Conservation (phyloP, 306 rosid species). For the Lathyrus sativus region DNA sequence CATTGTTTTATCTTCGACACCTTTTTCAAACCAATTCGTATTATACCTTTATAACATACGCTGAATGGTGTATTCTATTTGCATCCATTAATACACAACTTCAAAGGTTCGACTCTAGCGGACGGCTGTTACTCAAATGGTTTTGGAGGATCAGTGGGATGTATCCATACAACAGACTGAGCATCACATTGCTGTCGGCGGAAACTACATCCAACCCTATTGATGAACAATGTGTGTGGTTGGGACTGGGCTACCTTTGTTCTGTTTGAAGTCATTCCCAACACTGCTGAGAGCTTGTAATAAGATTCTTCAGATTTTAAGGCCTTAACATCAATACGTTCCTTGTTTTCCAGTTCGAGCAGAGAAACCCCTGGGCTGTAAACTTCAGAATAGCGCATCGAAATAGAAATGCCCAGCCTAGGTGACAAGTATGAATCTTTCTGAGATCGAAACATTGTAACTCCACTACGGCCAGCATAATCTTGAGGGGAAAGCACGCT, state of each 20-base stretch:
- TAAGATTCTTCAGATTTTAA: no score
- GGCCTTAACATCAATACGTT: conserved; percentile 86
- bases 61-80: no score
- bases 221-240: conserved; percentile 77
- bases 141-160: conserved; percentile 88
- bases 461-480: conserved; percentile 67
- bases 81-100: conserved; percentile 81
- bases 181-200: conserved; percentile 88
- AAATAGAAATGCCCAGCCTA: conserved; percentile 88
- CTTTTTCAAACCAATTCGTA: no score
- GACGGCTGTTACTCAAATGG: conserved; percentile 78
- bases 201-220: conserved; percentile 83
- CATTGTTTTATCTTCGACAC: no score
- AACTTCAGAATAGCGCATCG: conserved; percentile 63
- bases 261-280: conserved; percentile 88
- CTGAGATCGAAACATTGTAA: conserved; percentile 66
- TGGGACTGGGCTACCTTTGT: conserved; percentile 94
- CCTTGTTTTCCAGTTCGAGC: conserved; percentile 95
- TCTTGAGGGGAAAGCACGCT: conserved; percentile 96
- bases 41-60: no score
- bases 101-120: conserved; percentile 78
- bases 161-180: conserved; percentile 78
- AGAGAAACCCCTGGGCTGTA: conserved; percentile 85
- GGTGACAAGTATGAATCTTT: conserved; percentile 73
- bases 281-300: conserved; percentile 83